Base-by-base conservation (phyloP, 2,329 filamentous ascomycete species). In the Monilinia polystroma region DNA sequence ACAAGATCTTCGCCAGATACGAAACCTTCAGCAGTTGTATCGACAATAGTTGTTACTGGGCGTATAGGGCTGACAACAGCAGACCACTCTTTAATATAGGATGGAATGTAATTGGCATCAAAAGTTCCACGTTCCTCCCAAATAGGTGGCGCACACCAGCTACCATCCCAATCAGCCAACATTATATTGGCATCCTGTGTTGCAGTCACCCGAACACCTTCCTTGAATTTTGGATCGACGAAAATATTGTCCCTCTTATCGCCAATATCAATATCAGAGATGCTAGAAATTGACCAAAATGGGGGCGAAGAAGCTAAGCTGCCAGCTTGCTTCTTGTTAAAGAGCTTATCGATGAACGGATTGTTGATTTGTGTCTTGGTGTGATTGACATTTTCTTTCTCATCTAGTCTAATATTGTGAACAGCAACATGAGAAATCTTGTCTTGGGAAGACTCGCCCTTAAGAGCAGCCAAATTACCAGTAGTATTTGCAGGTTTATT, bases 51-150 rank as follows among this genome's bases (percentile, higher is more conserved):
- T 38, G 45, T 51, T 8, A 51, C 29, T 26, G 18, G 70, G 67
- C n/a, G 70, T 20, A 45, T 53, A 62, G 26, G 63, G 51, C 35
- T 53, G 23, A 62, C 64, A 26, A 16, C n/a, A 5, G 32, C n/a
- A 20, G 60, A 62, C 75, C 75, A 77, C 62, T 75, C 72, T 45
- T 60, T 57, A 45, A 76, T 71, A 56, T 73, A 76, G 4, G 68
- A 66, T 7, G 70, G 64, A 18, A 75, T 67, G 56, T 70, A 75
- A 29, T 62, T 63, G 23, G 67, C 66, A 63, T 73, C 71, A 53
- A 73, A 75, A 7, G 4, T 35, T 18, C 58, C 52, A 41, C 74
- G 68, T 53, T 72, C 72, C 35, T 68, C 60, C 59, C 74, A 73
- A 70, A 73, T 75, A 43, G 73, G 70, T 53, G 72, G 71, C 51